A percentile compares a stretch with the other conserved stretches of the same genome.
Evolutionary conservation across 208 protist species (phyloP).

Genomic region (Trichomonas vaginalis): DNA sequence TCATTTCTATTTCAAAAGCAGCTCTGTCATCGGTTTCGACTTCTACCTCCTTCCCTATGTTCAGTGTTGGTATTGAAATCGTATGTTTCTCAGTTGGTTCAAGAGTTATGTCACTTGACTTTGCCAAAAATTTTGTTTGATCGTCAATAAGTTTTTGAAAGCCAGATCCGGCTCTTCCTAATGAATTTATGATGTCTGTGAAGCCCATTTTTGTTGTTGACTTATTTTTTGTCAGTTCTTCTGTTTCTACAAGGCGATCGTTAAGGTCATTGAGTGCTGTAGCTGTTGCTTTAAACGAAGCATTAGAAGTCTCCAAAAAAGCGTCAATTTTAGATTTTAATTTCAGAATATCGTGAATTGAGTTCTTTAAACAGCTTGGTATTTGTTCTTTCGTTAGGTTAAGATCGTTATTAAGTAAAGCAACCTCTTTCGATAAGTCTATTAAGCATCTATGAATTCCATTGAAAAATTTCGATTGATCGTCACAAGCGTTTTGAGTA

Average conservation of each 20-base stretch:
- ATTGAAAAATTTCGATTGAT: not conserved
- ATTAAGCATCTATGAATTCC: not conserved
- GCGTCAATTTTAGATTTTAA: not conserved
- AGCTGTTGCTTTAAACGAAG: not conserved
- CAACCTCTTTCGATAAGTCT: not conserved
- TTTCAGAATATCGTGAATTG: not conserved
- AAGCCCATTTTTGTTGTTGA: not conserved
- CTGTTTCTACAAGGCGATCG: not conserved
- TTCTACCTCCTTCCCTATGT: not conserved
- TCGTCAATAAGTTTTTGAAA: not conserved
- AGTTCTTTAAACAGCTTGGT: not conserved
- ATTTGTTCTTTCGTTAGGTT: not conserved
- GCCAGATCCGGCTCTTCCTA: not conserved
- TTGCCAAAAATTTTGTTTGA: not conserved
- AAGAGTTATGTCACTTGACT: not conserved
- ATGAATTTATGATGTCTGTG: not conserved
- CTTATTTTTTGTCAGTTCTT: not conserved
- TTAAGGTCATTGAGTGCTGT: not conserved
- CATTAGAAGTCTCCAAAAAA: not conserved
- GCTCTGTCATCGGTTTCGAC: not conserved
- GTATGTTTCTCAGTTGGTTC: not conserved
- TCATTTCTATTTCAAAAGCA: not conserved
- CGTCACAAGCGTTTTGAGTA: not conserved
- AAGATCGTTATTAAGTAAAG: not conserved
- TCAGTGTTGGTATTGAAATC: not conserved